phyloP scores from a whole-genome alignment of 2,329 filamentous ascomycete genomes.

The Monosporascus sp. region DNA sequence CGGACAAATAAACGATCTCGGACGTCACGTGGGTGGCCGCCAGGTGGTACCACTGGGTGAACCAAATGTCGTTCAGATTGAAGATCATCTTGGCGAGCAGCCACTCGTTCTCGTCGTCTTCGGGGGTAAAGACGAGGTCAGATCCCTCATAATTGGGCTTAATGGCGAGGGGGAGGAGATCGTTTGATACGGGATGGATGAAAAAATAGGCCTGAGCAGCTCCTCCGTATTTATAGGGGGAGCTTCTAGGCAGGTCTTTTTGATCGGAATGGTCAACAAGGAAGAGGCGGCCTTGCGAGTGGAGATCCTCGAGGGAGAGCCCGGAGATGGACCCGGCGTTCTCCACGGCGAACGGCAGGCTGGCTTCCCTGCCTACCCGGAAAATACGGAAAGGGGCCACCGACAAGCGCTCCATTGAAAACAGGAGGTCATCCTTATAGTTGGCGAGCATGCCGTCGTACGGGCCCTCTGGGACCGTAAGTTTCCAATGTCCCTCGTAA shows the following conservation, averaged over 20 bases:
- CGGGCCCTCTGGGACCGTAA: slow-evolving; percentile 30
- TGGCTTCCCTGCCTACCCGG: slow-evolving; percentile 27
- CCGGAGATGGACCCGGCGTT: slow-evolving; percentile 27
- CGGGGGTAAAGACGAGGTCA: slow-evolving; percentile 41
- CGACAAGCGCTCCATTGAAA: slow-evolving; percentile 43
- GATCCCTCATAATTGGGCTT: slow-evolving; percentile 35
- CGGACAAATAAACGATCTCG: slow-evolving; percentile 40
- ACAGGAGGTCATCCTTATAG: slow-evolving; percentile 40
- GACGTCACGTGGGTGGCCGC: slow-evolving; percentile 37
- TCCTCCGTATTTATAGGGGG: slow-evolving; percentile 28
- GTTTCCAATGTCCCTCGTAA: slow-evolving; percentile 36
- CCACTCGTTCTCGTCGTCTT: slow-evolving; percentile 41
- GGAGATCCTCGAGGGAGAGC: slow-evolving; percentile 27
- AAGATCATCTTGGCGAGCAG: slow-evolving; percentile 45
- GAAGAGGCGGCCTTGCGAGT: slow-evolving; percentile 35
- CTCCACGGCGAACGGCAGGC: slow-evolving; percentile 33
- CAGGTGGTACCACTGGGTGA: slow-evolving; percentile 38
- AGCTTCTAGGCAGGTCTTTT: slow-evolving; percentile 9
- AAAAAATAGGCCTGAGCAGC: slow-evolving; percentile 44
- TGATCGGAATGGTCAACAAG: slow-evolving; percentile 37
- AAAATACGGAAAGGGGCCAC: slow-evolving; percentile 34
- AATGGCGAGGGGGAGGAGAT: slow-evolving; percentile 45
- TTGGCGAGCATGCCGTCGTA: slow-evolving; percentile 35
- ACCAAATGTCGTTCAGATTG: slow-evolving; percentile 43
- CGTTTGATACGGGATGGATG: slow-evolving; percentile 31